A percentile compares a stretch with the other conserved stretches of the same genome.
These are phyloP conservation scores for Neurospora sp. DNA, from an alignment of 2,329 filamentous ascomycete species.

Conservation along the genomic window DNA sequence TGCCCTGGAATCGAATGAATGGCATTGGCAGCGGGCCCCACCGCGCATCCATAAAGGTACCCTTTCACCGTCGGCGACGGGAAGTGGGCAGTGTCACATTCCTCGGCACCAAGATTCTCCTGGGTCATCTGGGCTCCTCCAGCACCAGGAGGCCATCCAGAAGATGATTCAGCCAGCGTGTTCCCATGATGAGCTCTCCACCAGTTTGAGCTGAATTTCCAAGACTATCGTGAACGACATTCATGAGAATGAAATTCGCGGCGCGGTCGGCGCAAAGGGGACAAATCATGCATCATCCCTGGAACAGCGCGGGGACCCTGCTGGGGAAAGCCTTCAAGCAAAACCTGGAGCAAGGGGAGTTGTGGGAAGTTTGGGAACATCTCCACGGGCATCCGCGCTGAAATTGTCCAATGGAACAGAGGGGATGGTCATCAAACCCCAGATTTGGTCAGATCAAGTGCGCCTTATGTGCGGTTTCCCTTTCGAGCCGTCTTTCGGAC, in stretches of 20 bases:
- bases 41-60: neutral
- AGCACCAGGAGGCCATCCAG: neutral
- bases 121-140: neutral
- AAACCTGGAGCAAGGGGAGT: neutral
- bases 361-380: neutral
- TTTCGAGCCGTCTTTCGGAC: neutral
- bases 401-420: neutral
- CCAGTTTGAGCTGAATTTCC: neutral
- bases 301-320: neutral
- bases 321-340: neutral
- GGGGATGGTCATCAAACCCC: neutral
- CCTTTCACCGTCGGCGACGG: neutral
- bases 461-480: neutral
- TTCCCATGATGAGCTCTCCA: neutral
- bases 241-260: neutral
- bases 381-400: neutral
- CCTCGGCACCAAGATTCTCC: neutral
- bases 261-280: neutral
- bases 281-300: neutral
- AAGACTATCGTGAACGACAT: neutral
- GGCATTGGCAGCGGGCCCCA: neutral
- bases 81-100: neutral
- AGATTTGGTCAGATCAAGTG: neutral
- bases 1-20: neutral
- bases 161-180: neutral